Evolutionary conservation across 805 yeast genomes (phyloP).

Genomic region (Dipodascus albidus): DNA sequence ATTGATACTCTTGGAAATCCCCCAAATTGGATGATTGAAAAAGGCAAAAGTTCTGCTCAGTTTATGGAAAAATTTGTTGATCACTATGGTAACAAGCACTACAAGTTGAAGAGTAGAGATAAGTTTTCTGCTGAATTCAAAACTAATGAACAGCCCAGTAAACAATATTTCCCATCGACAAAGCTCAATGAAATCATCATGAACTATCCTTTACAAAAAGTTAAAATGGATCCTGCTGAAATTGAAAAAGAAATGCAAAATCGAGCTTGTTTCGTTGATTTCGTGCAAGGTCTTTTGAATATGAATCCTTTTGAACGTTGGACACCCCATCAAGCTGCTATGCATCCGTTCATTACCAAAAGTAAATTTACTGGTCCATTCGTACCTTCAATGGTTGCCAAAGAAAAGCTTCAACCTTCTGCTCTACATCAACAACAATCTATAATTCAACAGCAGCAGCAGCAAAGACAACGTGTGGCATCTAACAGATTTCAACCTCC

Average conservation of each 20-base stretch:
- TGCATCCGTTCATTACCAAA: constrained; percentile 81
- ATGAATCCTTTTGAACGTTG: constrained; percentile 89
- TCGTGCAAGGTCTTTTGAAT: constrained; percentile 64
- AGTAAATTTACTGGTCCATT: constrained; percentile 38
- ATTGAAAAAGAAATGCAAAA: constrained; percentile 65
- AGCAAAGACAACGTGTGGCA: neutral
- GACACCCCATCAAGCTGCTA: constrained; percentile 91
- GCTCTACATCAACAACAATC: constrained; percentile 3
- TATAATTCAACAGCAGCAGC: constrained; percentile 8
- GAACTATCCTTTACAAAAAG: constrained; percentile 45
- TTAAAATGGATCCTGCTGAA: constrained; percentile 27
- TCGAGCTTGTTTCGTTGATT: constrained; percentile 62
- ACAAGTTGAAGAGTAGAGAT: constrained; percentile 36
- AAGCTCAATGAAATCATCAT: constrained; percentile 61
- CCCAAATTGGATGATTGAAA: constrained; percentile 93
- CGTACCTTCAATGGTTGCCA: constrained; percentile 14
- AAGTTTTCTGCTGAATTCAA: constrained; percentile 38
- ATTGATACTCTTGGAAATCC: constrained; percentile 74
- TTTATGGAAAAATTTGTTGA: constrained; percentile 44
- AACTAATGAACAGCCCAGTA: constrained; percentile 62
- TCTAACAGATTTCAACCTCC: neutral
- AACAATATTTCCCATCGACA: constrained; percentile 63
- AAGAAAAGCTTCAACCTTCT: constrained; percentile 5
- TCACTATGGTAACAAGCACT: constrained; percentile 25
- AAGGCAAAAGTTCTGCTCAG: constrained; percentile 72